Evolutionary conservation across 495 filamentous ascomycete genomes (phyloP).

Genomic region (Neohortaea acidophila): DNA sequence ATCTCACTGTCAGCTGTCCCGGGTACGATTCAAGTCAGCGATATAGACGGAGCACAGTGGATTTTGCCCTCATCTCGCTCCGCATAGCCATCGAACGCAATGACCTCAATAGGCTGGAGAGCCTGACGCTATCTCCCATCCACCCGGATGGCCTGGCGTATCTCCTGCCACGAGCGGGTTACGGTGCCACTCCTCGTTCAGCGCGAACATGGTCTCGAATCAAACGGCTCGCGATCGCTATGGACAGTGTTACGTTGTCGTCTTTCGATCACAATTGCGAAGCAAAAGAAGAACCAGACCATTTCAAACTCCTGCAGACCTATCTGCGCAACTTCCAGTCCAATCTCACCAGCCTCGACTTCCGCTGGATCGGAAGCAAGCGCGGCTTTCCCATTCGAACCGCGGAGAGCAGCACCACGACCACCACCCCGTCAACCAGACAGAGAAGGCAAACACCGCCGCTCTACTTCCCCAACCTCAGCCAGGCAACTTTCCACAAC

Average conservation of each 20-base stretch:
- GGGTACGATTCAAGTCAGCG: slow-evolving; percentile 49
- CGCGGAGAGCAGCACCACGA: slow-evolving; percentile 10
- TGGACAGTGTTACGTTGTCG: slow-evolving; percentile 21
- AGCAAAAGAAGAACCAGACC: slow-evolving; percentile 46
- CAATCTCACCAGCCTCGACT: slow-evolving; percentile 46
- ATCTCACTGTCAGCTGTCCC: slow-evolving; percentile 56
- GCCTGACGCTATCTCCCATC: slow-evolving; percentile 48
- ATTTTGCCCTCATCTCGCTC: slow-evolving; percentile 67
- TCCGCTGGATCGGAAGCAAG: slow-evolving; percentile 54
- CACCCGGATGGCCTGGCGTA: slow-evolving; percentile 57
- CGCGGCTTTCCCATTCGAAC: slow-evolving; percentile 46
- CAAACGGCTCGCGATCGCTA: slow-evolving; percentile 47
- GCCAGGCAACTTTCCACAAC: slow-evolving; percentile 51
- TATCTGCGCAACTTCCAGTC: slow-evolving; percentile 51
- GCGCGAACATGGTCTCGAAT: slow-evolving; percentile 57
- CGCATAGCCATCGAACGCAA: slow-evolving; percentile 60
- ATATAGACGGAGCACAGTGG: slow-evolving; percentile 57
- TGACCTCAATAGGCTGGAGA: slow-evolving; percentile 40
- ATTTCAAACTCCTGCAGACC: slow-evolving; percentile 59
- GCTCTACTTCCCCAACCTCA: slow-evolving; percentile 42
- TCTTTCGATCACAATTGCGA: too few relatives aligned
- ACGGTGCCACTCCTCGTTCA: slow-evolving; percentile 49
- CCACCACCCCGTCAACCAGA: slow-evolving; percentile 13
- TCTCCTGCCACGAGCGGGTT: slow-evolving; percentile 47
- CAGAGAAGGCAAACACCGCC: slow-evolving; percentile 21